phyloP scores from a whole-genome alignment of 2,329 filamentous ascomycete species.

The Colletotrichum lupini region DNA sequence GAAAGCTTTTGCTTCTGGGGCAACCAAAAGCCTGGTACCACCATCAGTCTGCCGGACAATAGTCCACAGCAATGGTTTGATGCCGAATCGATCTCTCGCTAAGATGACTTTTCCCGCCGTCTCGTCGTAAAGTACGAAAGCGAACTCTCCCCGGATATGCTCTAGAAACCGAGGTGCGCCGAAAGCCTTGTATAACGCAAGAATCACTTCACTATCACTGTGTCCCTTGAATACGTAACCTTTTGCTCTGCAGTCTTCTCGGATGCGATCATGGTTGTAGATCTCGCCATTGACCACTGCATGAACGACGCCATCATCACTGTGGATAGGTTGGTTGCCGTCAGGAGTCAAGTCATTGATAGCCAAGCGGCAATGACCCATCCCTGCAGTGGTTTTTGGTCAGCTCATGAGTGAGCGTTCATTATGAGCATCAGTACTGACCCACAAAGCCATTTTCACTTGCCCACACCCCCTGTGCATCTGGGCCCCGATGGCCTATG shows the following conservation, averaged over 20 bases:
- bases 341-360: constrained; percentile 61
- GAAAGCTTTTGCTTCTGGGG: constrained; percentile 66
- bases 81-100: constrained; percentile 65
- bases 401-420: background rate
- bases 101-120: constrained; percentile 52
- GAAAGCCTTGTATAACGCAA: constrained; percentile 62
- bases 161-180: constrained; percentile 49
- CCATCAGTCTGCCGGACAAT: background rate
- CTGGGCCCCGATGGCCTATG: constrained; percentile 45
- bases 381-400: constrained; percentile 21
- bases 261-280: constrained; percentile 59
- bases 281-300: constrained; percentile 48
- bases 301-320: constrained; percentile 52
- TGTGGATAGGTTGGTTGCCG: constrained; percentile 58
- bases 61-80: constrained; percentile 67
- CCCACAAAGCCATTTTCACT: constrained; percentile 20
- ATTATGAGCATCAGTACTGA: background rate
- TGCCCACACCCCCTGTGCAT: constrained; percentile 43
- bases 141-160: constrained; percentile 64
- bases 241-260: constrained; percentile 46
- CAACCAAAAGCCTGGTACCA: constrained; percentile 53
- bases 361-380: constrained; percentile 61
- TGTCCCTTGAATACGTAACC: constrained; percentile 56
- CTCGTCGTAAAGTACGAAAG: constrained; percentile 61
- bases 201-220: constrained; percentile 63